These are phyloP conservation scores for Rhodotorula babjevae DNA, from an alignment of 768 basidiomycete genomes.

Conservation along the genomic window DNA sequence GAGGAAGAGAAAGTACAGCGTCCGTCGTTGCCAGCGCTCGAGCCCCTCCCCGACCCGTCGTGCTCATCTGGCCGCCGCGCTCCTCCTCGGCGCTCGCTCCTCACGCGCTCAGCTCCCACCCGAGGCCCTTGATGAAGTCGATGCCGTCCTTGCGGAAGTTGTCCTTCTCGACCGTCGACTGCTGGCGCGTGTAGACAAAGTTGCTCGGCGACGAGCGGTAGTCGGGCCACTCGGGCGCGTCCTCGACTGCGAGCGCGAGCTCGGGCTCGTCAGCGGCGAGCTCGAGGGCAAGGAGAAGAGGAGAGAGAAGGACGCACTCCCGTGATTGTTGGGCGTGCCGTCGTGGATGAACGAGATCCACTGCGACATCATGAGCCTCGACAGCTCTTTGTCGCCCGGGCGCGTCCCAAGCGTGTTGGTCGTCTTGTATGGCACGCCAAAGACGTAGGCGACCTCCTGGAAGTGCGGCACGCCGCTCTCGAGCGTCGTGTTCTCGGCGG, in stretches of 20 bases:
- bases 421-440: conserved; percentile 5
- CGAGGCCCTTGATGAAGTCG: neutral
- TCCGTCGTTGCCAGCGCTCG: too few relatives aligned
- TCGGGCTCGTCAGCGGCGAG: neutral
- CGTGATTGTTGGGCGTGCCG: conserved; percentile 30
- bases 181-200: conserved; percentile 19
- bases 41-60: too few relatives aligned
- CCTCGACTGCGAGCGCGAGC: conserved; percentile 3
- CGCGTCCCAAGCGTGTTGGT: conserved; percentile 29
- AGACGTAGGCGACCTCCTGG: conserved; percentile 25
- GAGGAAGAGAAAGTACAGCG: too few relatives aligned
- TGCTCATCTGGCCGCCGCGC: too few relatives aligned
- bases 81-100: too few relatives aligned
- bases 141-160: conserved; percentile 14
- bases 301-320: neutral
- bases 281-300: too few relatives aligned
- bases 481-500: conserved; percentile 21
- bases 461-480: conserved; percentile 20
- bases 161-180: conserved; percentile 12
- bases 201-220: conserved; percentile 12
- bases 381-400: conserved; percentile 21
- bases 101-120: neutral
- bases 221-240: conserved; percentile 24
- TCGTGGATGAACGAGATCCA: conserved; percentile 35
- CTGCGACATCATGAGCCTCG: conserved; percentile 25